These are phyloP conservation scores for Agroathelia rolfsii DNA, from an alignment of 1,284 basidiomycete genomes.

Conservation along the genomic window DNA sequence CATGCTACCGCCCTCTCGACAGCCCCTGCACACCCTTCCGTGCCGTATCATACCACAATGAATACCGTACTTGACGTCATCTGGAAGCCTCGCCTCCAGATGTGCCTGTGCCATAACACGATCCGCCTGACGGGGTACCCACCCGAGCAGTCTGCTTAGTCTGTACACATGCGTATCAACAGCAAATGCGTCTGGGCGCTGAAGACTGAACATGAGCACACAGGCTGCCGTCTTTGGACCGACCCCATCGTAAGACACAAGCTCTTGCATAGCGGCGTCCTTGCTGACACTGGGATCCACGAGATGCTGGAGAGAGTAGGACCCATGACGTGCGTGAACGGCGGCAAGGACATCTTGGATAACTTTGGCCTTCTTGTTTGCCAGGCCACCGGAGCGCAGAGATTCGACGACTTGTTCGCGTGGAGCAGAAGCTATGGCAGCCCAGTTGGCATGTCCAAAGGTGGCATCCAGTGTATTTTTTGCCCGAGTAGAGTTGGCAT, in stretches of 20 bases:
- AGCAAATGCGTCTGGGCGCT: constrained; percentile 63
- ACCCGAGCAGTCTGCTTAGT: constrained; percentile 54
- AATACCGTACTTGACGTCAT: constrained; percentile 57
- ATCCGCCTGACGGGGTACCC: constrained; percentile 58
- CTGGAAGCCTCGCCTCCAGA: constrained; percentile 53
- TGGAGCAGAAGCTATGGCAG: constrained; percentile 45
- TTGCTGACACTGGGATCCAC: constrained; percentile 21
- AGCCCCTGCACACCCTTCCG: constrained; percentile 45
- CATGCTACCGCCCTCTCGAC: constrained; percentile 29
- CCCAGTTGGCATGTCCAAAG: constrained; percentile 53
- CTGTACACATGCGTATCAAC: constrained; percentile 73
- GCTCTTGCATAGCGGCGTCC: constrained; percentile 57
- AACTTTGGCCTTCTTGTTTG: constrained; percentile 62
- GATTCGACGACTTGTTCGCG: constrained; percentile 44
- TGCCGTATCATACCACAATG: constrained; percentile 67
- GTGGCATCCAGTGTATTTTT: constrained; percentile 46
- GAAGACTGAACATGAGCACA: constrained; percentile 70
- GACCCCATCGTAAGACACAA: constrained; percentile 61
- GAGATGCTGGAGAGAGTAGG: constrained; percentile 48
- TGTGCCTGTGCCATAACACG: constrained; percentile 64
- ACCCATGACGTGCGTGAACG: constrained; percentile 43
- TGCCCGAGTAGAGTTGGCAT: constrained; percentile 52
- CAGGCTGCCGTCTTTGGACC: constrained; percentile 76
- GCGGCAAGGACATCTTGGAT: constrained; percentile 50
- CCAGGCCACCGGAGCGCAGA: constrained; percentile 62